Evolutionary conservation across 208 protist genomes (phyloP), one percentile per base, ranked within the genome.

Genomic region (Crithidia sp.): DNA sequence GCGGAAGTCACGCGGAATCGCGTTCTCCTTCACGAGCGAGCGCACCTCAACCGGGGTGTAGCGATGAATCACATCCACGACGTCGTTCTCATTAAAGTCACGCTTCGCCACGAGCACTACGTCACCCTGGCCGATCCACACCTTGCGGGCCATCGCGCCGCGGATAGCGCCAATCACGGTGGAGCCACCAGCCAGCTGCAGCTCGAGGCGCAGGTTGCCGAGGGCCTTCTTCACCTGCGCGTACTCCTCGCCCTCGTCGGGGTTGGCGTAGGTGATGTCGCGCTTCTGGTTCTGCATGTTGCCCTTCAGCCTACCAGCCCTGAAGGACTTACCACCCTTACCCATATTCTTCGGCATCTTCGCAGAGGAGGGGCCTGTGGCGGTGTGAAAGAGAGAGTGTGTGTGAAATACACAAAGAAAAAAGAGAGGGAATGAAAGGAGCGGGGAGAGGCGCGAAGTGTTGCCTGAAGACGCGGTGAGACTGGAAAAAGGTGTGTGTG

Each of bases 231-330:
- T 84, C 12, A 99, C 97, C 78, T 98, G 95, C 3, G 96, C 99
- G 85, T 99, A 99, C 79, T 99, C 97, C 90, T 99, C 98, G 19
- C 96, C 96, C 50, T 98, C 97, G 43, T 99, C 98, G 57, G 98
- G 95, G 67, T 91, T 79, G 43, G 90, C 90, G 64, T 98, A 96
- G 28, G 98, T 87, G 52, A 99, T 80, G 65, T 99, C 98, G 65
- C 98, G 97, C 85, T 99, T 99, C 40, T 98, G 87, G 72, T 93
- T 91, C 62, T 98, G 91, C 84, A 98, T 98, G 70, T 89, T 91
- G 47, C 86, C 86, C 84, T 99, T 99, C 40, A 92, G 86, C 53
- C 93, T 95, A 79, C 97, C 97, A 44, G 96, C 95, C 78, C 98
- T 95, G 72, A 98, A 92, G 81, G 97, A 98, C 92, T 99, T 99